These are phyloP conservation scores for Calonectria leucothoes DNA, from an alignment of 2,329 filamentous ascomycete genomes.

Conservation along the genomic window DNA sequence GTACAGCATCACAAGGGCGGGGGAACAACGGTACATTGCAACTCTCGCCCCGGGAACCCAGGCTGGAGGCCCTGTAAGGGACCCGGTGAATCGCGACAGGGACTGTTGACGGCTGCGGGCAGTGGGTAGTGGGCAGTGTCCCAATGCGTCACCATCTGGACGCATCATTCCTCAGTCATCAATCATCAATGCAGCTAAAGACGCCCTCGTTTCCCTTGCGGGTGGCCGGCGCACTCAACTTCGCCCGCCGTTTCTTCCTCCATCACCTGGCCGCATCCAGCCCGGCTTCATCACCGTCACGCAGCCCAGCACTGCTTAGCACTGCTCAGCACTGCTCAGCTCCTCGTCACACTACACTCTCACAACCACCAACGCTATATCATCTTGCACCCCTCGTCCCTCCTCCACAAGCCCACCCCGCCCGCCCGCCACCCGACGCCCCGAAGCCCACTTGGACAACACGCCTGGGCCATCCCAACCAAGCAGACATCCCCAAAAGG, in stretches of 20 bases:
- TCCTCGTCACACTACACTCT: not conserved
- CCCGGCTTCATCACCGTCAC: not conserved
- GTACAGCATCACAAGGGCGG: not conserved
- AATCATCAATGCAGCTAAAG: not conserved
- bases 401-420: not conserved
- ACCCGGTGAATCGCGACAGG: conserved; percentile 2
- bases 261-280: not conserved
- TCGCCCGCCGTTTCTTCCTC: not conserved
- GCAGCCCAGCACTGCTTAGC: not conserved
- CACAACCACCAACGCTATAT: not conserved
- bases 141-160: not conserved
- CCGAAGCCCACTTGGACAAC: conserved; percentile 9
- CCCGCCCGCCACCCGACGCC: conserved; percentile 12
- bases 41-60: not conserved
- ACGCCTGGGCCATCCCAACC: conserved; percentile 11
- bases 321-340: not conserved
- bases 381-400: not conserved
- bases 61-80: not conserved
- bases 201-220: not conserved
- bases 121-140: not conserved
- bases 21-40: not conserved
- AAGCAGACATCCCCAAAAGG: not conserved
- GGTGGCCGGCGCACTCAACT: not conserved
- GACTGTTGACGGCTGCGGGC: not conserved
- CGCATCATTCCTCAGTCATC: not conserved